phyloP scores from a whole-genome alignment of 2,329 filamentous ascomycete genomes.

The Fusarium sp. region DNA sequence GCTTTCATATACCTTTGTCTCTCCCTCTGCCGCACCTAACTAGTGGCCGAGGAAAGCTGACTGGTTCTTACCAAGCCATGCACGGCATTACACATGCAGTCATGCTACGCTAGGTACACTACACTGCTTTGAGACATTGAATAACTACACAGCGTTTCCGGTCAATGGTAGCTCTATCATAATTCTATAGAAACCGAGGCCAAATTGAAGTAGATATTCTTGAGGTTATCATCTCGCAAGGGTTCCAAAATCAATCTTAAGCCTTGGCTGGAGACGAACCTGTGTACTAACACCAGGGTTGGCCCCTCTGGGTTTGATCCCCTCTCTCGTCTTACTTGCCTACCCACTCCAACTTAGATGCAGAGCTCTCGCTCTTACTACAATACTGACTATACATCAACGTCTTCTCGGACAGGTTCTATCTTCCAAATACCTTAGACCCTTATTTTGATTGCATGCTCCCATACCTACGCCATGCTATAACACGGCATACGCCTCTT shows the following conservation, averaged over 20 bases:
- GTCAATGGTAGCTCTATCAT: neutral
- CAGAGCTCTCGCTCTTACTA: too few species aligned
- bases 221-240: too few species aligned
- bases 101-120: neutral
- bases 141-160: neutral
- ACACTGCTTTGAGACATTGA: neutral
- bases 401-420: too few species aligned
- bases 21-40: conserved; percentile 17
- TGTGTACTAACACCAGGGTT: conserved; percentile 24
- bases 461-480: neutral
- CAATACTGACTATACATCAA: too few species aligned
- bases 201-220: neutral
- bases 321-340: conserved; percentile 6
- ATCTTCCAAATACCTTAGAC: neutral
- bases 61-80: conserved; percentile 37
- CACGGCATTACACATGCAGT: conserved; percentile 19
- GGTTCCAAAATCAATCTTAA: neutral
- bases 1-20: conserved; percentile 6
- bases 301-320: conserved; percentile 24
- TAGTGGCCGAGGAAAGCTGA: conserved; percentile 24
- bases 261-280: neutral
- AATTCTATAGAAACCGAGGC: neutral
- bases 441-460: neutral
- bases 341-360: too few species aligned
- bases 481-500: neutral